A percentile compares a stretch with the other conserved stretches of the same genome.
Conservation (phyloP, 1,284 basidiomycete genomes). For the Papiliotrema fonsecae region DNA sequence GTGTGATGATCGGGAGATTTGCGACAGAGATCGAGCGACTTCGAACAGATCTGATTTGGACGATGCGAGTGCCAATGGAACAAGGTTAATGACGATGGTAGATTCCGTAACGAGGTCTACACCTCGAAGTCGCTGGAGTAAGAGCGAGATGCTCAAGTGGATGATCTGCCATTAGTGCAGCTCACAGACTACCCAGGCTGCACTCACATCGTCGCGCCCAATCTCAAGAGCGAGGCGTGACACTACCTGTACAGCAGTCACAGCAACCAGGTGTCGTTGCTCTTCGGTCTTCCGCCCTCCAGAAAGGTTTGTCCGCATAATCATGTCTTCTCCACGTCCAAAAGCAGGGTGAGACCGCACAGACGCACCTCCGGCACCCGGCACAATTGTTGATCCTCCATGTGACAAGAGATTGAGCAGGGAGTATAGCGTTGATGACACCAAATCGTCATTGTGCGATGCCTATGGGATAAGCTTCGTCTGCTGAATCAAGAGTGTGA, state of each 20-base stretch:
- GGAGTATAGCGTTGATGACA: constrained; percentile 94
- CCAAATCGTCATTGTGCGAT: constrained; percentile 79
- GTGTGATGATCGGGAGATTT: constrained; percentile 77
- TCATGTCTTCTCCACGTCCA: constrained; percentile 7
- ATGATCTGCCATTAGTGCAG: constrained; percentile 57
- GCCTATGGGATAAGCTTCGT: constrained; percentile 52
- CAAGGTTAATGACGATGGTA: constrained; percentile 84
- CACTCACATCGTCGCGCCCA: constrained; percentile 64
- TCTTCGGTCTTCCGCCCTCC: constrained; percentile 59
- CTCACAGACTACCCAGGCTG: neutral
- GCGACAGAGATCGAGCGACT: constrained; percentile 76
- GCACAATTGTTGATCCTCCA: constrained; percentile 55
- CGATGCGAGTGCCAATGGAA: constrained; percentile 77
- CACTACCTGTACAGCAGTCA: constrained; percentile 85
- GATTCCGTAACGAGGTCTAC: constrained; percentile 83
- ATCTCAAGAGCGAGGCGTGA: constrained; percentile 78
- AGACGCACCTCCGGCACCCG: constrained; percentile 20
- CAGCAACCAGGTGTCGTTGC: constrained; percentile 75
- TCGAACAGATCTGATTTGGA: constrained; percentile 75
- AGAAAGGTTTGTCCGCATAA: constrained; percentile 15
- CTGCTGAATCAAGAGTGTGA: neutral
- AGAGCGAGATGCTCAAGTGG: constrained; percentile 81
- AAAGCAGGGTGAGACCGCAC: constrained; percentile 17
- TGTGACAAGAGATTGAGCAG: constrained; percentile 85
- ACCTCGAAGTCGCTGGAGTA: constrained; percentile 78